phyloP scores from a whole-genome alignment of 2,329 filamentous ascomycete species.

The Scedosporium dehoogii region DNA sequence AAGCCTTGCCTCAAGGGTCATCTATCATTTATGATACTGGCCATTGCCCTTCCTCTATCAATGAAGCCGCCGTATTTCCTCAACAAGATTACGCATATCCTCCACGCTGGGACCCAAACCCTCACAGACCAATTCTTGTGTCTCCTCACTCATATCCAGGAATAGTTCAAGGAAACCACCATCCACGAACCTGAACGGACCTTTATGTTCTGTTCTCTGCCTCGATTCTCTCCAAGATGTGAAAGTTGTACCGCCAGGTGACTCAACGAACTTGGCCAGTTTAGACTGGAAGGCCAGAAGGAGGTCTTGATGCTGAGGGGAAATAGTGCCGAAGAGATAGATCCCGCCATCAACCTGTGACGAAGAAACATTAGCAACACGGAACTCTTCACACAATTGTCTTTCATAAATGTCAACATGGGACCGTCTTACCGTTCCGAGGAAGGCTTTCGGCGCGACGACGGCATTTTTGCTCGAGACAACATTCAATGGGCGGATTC shows the following conservation, averaged over 20 bases:
- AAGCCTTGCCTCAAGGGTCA: no score
- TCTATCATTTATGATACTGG: no score
- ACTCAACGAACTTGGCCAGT: constrained; percentile 56
- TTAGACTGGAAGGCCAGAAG: constrained; percentile 71
- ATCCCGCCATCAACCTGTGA: constrained; percentile 77
- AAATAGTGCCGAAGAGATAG: constrained; percentile 78
- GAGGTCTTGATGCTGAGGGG: constrained; percentile 61
- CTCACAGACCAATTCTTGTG: constrained; percentile 42
- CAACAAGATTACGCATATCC: constrained; percentile 51
- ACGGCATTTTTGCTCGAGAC: constrained; percentile 52
- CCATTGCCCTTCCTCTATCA: constrained; percentile 20
- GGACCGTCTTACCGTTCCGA: constrained; percentile 65
- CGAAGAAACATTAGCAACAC: not conserved
- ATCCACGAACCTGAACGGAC: constrained; percentile 81
- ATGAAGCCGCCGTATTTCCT: constrained; percentile 53
- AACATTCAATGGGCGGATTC: constrained; percentile 66
- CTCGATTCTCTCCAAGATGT: constrained; percentile 68
- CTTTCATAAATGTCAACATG: not conserved
- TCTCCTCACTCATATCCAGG: constrained; percentile 55
- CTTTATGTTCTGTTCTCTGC: constrained; percentile 59
- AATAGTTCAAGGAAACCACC: constrained; percentile 86
- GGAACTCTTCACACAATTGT: not conserved
- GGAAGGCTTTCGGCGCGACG: constrained; percentile 73
- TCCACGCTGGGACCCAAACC: constrained; percentile 52
- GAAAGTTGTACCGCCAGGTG: constrained; percentile 67